phyloP scores from a whole-genome alignment of 2,329 filamentous ascomycete species.

The Colletotrichum lentis region DNA sequence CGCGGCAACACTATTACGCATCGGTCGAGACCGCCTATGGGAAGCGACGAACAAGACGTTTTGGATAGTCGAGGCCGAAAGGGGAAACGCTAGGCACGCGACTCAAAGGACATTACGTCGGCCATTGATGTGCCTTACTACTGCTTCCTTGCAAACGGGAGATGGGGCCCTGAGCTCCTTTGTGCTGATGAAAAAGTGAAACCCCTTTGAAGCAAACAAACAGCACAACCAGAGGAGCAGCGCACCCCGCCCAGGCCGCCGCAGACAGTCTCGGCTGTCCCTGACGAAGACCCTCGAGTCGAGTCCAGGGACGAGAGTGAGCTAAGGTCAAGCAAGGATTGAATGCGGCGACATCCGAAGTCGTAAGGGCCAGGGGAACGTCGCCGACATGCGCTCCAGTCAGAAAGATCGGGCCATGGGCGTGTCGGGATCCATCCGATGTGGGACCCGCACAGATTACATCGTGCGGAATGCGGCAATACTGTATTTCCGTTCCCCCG shows the following conservation, averaged over 20 bases:
- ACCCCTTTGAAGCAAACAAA: conserved; percentile 11
- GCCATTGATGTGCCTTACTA: not conserved
- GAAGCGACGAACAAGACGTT: no score
- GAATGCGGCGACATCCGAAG: conserved; percentile 23
- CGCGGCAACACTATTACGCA: no score
- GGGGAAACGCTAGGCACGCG: not conserved
- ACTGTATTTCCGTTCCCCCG: conserved; percentile 10
- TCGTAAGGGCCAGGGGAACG: conserved; percentile 13
- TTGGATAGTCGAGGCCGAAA: not conserved
- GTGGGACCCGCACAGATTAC: not conserved
- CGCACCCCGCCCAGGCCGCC: not conserved
- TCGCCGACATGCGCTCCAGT: conserved; percentile 30
- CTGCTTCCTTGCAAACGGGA: no score
- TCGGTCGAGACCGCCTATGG: no score
- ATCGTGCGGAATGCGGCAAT: not conserved
- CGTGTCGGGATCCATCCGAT: not conserved
- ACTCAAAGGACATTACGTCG: not conserved
- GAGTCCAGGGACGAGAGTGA: not conserved
- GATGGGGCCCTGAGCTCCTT: no score
- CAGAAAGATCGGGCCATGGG: conserved; percentile 1
- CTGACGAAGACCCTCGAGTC: conserved; percentile 10
- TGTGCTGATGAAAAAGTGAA: not conserved
- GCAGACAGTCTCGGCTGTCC: not conserved
- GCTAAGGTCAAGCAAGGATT: conserved; percentile 9
- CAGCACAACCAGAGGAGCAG: not conserved